Percentiles rank a stretch among this genome's conserved stretches.
Conservation (phyloP, 164 flowering plant species). For the Protea cynaroides region DNA sequence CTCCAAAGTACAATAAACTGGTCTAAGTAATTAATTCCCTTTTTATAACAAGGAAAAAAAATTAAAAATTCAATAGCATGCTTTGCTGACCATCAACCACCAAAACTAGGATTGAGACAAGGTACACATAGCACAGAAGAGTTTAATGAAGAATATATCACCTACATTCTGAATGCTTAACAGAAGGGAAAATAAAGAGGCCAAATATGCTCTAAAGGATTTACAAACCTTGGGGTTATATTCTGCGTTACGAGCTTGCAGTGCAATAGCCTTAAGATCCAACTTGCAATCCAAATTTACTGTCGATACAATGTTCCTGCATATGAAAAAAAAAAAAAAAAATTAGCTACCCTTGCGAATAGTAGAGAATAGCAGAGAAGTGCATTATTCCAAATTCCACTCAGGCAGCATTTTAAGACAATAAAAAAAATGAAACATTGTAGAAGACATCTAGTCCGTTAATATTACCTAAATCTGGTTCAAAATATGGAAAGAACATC, state of each 20-base stretch:
- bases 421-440: no score
- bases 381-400: not conserved
- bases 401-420: not conserved
- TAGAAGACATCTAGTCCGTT: no score
- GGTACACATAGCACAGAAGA: no score
- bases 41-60: no score
- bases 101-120: no score
- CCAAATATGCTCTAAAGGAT: not conserved
- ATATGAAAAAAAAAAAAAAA: slow-evolving; percentile 4
- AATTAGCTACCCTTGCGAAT: not conserved
- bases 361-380: not conserved
- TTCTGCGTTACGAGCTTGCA: slow-evolving; percentile 90
- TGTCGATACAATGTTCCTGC: slow-evolving; percentile 87
- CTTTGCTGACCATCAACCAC: no score
- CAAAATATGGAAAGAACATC: no score
- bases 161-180: not conserved
- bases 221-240: slow-evolving; percentile 75
- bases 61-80: no score
- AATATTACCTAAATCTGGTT: no score
- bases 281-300: slow-evolving; percentile 90
- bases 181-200: not conserved
- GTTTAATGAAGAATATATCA: not conserved
- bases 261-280: slow-evolving; percentile 77
- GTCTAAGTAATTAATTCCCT: no score
- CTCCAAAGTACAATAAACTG: no score